Percentiles rank a stretch among this genome's conserved stretches.
Evolutionary conservation across 768 basidiomycete species (phyloP).

Genomic region (Nidula microcarpa): DNA sequence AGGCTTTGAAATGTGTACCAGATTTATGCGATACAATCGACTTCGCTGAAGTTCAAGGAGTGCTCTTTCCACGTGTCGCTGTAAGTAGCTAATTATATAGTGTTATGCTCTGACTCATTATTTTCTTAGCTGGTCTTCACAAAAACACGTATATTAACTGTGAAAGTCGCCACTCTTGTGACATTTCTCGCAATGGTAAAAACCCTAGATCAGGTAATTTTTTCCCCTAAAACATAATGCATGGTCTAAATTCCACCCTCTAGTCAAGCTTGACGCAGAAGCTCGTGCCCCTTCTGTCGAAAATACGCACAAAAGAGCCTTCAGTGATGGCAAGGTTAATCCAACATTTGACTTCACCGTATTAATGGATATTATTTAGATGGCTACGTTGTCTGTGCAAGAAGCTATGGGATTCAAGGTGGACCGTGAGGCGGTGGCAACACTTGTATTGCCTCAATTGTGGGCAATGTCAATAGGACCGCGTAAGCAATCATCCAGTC

Average conservation of each 20-base stretch:
- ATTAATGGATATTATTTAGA: slow-evolving; percentile 34
- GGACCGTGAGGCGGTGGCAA: slow-evolving; percentile 89
- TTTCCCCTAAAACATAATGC: not conserved
- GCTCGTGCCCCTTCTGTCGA: slow-evolving; percentile 89
- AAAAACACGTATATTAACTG: slow-evolving; percentile 82
- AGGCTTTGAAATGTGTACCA: slow-evolving; percentile 80
- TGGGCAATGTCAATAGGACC: slow-evolving; percentile 99
- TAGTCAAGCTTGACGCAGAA: slow-evolving; percentile 90
- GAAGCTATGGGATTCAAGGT: slow-evolving; percentile 96
- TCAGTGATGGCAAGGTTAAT: slow-evolving; percentile 75
- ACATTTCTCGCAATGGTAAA: slow-evolving; percentile 87
- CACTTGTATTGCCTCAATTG: slow-evolving; percentile 83
- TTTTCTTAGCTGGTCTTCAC: slow-evolving; percentile 78
- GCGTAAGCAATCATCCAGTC: slow-evolving; percentile 40
- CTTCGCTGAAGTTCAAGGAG: slow-evolving; percentile 90
- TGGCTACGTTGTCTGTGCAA: slow-evolving; percentile 86
- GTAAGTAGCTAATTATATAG: slow-evolving; percentile 39
- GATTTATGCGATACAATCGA: slow-evolving; percentile 90
- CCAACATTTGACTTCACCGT: not conserved
- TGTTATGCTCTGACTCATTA: not conserved
- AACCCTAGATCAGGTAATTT: slow-evolving; percentile 77
- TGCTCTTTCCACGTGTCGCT: slow-evolving; percentile 90
- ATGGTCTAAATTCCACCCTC: not conserved
- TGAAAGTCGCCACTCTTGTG: slow-evolving; percentile 86
- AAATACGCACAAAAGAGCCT: slow-evolving; percentile 95